Base-by-base conservation (phyloP, 2,329 filamentous ascomycete species). In the Epichloe coenophiala region DNA sequence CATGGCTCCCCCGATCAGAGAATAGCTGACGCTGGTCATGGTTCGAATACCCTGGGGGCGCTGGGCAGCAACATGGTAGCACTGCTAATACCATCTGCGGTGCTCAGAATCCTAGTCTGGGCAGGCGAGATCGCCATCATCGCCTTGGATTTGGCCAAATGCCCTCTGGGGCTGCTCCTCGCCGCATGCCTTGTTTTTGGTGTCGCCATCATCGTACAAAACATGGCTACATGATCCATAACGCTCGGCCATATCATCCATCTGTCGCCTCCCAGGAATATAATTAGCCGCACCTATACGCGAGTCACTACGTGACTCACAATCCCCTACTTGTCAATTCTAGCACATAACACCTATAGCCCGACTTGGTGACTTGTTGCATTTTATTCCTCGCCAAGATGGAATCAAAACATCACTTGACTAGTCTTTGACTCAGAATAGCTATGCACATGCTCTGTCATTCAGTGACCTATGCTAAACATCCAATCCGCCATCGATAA, bases 231-330 rank as follows among this genome's bases (percentile, higher is more conserved):
- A 15, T 72, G 72, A 45, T 83, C 80, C 2, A 65, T 85, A 49
- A 50, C 73, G 75, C 45, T 68, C 75, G 9, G 80, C 83, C 0
- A 64, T 90, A 2, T 80, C 82, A 1, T 84, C 86, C 0, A 57
- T 90, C 19, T 90, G 86, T 60, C 74, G 77, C 19, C 68, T 91
- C 2, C 86, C 86, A 0, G 83, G 83, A 73, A n/a, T n/a, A n/a
- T n/a, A n/a, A n/a, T n/a, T n/a, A n/a, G n/a, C n/a, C n/a, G n/a
- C n/a, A n/a, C n/a, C n/a, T n/a, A n/a, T n/a, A n/a, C n/a, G n/a
- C n/a, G n/a, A n/a, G n/a, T n/a, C n/a, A n/a, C n/a, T n/a, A n/a
- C n/a, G n/a, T n/a, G n/a, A n/a, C n/a, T n/a, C n/a, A n/a, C n/a
- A n/a, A n/a, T n/a, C n/a, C n/a, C n/a, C n/a, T n/a, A n/a, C 17